Evolutionary conservation across 1,284 basidiomycete genomes (phyloP).

Genomic region (Marasmius sp.): DNA sequence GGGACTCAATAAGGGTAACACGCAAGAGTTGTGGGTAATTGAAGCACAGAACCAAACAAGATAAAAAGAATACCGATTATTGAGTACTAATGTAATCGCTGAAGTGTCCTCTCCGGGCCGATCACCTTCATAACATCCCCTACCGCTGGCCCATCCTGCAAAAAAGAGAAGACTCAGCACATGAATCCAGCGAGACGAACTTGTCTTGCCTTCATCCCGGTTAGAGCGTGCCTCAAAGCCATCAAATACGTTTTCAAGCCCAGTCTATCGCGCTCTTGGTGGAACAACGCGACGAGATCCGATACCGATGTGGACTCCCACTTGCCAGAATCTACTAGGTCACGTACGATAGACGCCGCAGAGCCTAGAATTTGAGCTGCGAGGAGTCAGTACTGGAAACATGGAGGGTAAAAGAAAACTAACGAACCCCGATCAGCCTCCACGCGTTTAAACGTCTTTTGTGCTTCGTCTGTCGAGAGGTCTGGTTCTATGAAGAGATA

Average conservation of each 20-base stretch:
- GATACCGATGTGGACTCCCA: slow-evolving; percentile 20
- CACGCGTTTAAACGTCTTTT: slow-evolving; percentile 51
- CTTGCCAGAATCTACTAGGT: not conserved
- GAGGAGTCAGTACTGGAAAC: not conserved
- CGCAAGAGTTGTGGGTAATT: too few species aligned
- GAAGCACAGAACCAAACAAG: too few species aligned
- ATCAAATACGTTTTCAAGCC: slow-evolving; percentile 60
- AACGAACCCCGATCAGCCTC: slow-evolving; percentile 41
- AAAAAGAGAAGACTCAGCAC: not conserved
- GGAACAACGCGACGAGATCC: slow-evolving; percentile 42
- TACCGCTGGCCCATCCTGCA: not conserved
- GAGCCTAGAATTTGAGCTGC: slow-evolving; percentile 14
- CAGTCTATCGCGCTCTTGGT: slow-evolving; percentile 42
- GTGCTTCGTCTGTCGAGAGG: slow-evolving; percentile 53
- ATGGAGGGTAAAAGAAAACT: not conserved
- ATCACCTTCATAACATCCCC: not conserved
- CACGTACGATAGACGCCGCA: slow-evolving; percentile 3
- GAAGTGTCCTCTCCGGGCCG: not conserved
- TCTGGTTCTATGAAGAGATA: slow-evolving; percentile 79
- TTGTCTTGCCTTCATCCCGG: slow-evolving; percentile 71
- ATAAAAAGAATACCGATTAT: too few species aligned
- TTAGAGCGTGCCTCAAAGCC: slow-evolving; percentile 73
- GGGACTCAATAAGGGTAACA: too few species aligned
- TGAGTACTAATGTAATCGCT: not conserved
- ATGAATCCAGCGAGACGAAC: not conserved